phyloP scores from a whole-genome alignment of 2,329 filamentous ascomycete species.

The Phyllosticta paracitricarpa region DNA sequence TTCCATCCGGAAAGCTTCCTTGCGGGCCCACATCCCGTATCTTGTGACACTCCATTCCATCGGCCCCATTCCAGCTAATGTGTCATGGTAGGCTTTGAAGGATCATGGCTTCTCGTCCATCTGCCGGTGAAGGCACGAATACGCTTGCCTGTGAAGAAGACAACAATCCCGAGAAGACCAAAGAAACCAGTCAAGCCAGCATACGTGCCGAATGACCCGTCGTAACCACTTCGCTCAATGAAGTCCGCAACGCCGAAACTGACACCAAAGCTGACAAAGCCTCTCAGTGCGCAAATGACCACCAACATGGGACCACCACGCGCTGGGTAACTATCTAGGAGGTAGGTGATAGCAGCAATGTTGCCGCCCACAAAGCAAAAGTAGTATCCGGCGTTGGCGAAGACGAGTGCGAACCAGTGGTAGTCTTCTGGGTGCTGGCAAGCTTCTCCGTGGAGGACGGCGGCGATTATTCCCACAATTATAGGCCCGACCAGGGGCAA shows the following conservation, averaged over 20 bases:
- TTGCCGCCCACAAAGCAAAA: constrained; percentile 34
- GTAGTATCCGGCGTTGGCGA: constrained; percentile 21
- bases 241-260: constrained; percentile 30
- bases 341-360: constrained; percentile 36
- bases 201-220: constrained; percentile 24
- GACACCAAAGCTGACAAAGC: constrained; percentile 36
- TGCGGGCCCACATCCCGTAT: neutral
- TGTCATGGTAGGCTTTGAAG: neutral
- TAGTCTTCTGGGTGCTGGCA: constrained; percentile 25
- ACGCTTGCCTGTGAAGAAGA: constrained; percentile 24
- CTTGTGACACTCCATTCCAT: neutral
- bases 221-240: constrained; percentile 22
- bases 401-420: constrained; percentile 28
- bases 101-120: constrained; percentile 17
- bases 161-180: constrained; percentile 20
- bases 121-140: constrained; percentile 22
- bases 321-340: constrained; percentile 36
- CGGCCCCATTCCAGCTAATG: neutral
- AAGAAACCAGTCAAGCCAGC: constrained; percentile 21
- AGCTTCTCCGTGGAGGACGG: constrained; percentile 29
- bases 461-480: constrained; percentile 28
- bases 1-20: neutral
- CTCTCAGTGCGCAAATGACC: constrained; percentile 37
- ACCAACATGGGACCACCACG: constrained; percentile 34
- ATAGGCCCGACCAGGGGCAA: constrained; percentile 29